These are phyloP conservation scores for Pythium scleroteichum DNA, from an alignment of 352 stramenopile species.

Conservation along the genomic window DNA sequence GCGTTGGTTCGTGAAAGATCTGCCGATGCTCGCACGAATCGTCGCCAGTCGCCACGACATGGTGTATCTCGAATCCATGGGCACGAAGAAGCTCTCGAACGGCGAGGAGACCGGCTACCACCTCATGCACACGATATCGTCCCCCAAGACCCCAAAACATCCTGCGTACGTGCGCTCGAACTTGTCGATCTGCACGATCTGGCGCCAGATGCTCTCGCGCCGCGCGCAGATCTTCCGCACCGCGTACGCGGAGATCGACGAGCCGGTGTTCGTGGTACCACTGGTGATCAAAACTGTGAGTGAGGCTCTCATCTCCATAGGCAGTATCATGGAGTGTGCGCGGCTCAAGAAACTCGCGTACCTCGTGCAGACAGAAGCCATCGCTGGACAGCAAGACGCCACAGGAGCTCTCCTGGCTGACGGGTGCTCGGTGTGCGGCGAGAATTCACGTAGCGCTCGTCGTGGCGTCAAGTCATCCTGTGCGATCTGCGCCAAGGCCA, in stretches of 20 bases:
- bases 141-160: slow-evolving; percentile 41
- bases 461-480: slow-evolving; percentile 12
- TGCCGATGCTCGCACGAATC: slow-evolving; percentile 38
- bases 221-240: not conserved
- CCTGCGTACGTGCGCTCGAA: slow-evolving; percentile 38
- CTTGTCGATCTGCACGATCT: slow-evolving; percentile 56
- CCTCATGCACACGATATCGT: slow-evolving; percentile 59
- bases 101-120: slow-evolving; percentile 57
- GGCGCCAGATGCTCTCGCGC: slow-evolving; percentile 26
- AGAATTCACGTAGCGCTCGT: not conserved
- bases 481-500: slow-evolving; percentile 4
- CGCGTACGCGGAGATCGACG: slow-evolving; percentile 3
- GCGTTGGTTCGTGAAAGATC: slow-evolving; percentile 57
- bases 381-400: not conserved
- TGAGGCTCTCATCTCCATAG: slow-evolving; percentile 33
- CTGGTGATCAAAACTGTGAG: slow-evolving; percentile 41
- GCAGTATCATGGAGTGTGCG: slow-evolving; percentile 40
- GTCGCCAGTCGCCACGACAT: slow-evolving; percentile 49
- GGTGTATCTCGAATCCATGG: slow-evolving; percentile 56
- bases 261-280: slow-evolving; percentile 25
- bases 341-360: slow-evolving; percentile 61
- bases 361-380: slow-evolving; percentile 22
- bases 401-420: not conserved
- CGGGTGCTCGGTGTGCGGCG: slow-evolving; percentile 6
- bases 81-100: slow-evolving; percentile 35